Conservation (phyloP, 257 asterid species). For the Coffea eugenioides region DNA sequence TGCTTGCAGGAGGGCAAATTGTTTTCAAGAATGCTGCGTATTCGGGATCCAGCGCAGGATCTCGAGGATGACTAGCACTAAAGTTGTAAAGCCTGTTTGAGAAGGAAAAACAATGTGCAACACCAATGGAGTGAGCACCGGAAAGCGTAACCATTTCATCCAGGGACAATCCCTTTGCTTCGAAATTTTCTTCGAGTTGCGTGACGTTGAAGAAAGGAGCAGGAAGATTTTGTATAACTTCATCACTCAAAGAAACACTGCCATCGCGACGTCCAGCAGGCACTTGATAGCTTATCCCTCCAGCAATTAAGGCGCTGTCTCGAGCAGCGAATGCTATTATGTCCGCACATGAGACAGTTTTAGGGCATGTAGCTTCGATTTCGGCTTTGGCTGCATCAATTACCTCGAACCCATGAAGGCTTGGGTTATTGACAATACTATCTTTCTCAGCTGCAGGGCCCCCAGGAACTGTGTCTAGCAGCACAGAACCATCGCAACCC, state of each 20-base stretch:
- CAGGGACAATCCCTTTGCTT: conserved; percentile 48
- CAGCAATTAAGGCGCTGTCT: conserved; percentile 44
- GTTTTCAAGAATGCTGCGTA: conserved; percentile 34
- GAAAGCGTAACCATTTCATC: conserved; percentile 76
- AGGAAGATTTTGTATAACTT: conserved; percentile 40
- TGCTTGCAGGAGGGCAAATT: conserved; percentile 47
- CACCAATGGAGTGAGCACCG: conserved; percentile 63
- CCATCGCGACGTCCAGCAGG: conserved; percentile 67
- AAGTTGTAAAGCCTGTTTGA: conserved; percentile 43
- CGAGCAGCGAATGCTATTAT: conserved; percentile 67
- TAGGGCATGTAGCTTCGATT: conserved; percentile 48
- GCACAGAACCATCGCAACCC: conserved; percentile 65
- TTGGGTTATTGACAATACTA: conserved; percentile 38
- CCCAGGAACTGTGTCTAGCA: conserved; percentile 42
- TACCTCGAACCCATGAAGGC: conserved; percentile 58
- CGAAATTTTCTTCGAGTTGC: conserved; percentile 37
- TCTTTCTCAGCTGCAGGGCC: conserved; percentile 41
- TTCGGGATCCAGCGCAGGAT: conserved; percentile 34
- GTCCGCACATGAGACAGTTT: conserved; percentile 59
- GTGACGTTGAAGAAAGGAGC: conserved; percentile 49
- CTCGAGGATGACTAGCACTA: conserved; percentile 14
- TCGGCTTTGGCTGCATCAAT: conserved; percentile 55
- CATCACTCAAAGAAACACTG: conserved; percentile 29
- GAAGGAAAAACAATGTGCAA: conserved; percentile 40
- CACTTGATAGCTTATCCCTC: conserved; percentile 40